Evolutionary conservation across 176 grass and related monocot genomes (phyloP).

Genomic region (Saccharum officinarum): DNA sequence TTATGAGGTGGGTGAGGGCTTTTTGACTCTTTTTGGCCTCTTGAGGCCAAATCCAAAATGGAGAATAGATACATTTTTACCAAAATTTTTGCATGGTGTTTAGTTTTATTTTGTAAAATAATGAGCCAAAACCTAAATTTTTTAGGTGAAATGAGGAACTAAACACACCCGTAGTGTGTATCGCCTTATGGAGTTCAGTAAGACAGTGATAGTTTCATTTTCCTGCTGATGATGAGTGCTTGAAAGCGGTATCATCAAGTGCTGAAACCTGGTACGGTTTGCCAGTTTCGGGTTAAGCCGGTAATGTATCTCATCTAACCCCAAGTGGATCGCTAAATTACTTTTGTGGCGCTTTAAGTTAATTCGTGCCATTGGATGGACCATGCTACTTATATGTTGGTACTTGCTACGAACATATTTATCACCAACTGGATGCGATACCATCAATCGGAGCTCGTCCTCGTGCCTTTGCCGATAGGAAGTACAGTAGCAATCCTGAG

Average conservation of each 20-base stretch:
- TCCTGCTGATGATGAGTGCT: too few relatives aligned
- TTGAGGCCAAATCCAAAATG: too few relatives aligned
- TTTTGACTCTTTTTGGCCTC: too few relatives aligned
- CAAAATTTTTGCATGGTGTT: too few relatives aligned
- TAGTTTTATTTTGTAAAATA: too few relatives aligned
- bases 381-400: not conserved
- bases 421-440: not conserved
- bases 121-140: too few relatives aligned
- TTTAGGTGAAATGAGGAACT: too few relatives aligned
- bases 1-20: too few relatives aligned
- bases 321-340: slow-evolving; percentile 8
- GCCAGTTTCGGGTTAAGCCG: not conserved
- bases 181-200: too few relatives aligned
- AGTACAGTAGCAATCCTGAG: not conserved
- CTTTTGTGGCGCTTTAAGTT: not conserved
- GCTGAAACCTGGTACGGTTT: slow-evolving; percentile 1
- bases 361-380: not conserved
- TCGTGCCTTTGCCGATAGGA: not conserved
- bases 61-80: too few relatives aligned
- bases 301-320: slow-evolving; percentile 1
- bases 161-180: too few relatives aligned
- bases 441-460: not conserved
- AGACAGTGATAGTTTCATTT: too few relatives aligned
- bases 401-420: not conserved
- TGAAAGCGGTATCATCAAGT: not conserved